Conservation (phyloP, 2,329 filamentous ascomycete genomes). For the Aureobasidium sp. region DNA sequence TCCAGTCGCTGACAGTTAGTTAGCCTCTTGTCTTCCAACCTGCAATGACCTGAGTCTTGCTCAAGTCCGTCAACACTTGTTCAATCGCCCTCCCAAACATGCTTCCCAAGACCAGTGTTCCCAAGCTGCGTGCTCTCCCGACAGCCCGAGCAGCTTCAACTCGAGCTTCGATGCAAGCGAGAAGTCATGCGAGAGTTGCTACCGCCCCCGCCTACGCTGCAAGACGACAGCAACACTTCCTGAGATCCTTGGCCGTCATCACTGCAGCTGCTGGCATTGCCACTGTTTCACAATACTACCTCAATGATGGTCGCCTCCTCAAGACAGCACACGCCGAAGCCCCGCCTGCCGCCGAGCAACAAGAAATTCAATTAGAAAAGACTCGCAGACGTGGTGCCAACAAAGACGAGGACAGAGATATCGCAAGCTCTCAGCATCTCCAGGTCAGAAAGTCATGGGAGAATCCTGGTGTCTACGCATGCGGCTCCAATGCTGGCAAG, state of each 20-base stretch:
- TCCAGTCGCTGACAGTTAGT: neutral
- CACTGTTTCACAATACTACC: constrained; percentile 36
- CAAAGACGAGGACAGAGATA: constrained; percentile 64
- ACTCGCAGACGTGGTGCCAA: constrained; percentile 46
- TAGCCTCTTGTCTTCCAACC: neutral
- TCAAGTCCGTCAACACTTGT: neutral
- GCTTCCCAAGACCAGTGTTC: constrained; percentile 5
- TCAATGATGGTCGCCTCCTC: constrained; percentile 30
- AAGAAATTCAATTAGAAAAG: constrained; percentile 61
- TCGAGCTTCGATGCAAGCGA: constrained; percentile 15
- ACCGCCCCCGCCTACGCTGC: constrained; percentile 29
- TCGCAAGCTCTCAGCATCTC: constrained; percentile 75
- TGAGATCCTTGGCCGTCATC: constrained; percentile 35
- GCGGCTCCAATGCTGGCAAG: constrained; percentile 81
- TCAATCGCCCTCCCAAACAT: neutral
- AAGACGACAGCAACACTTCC: constrained; percentile 37
- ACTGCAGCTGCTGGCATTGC: constrained; percentile 35
- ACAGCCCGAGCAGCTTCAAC: constrained; percentile 14
- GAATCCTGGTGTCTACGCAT: constrained; percentile 83
- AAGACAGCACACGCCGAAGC: constrained; percentile 41
- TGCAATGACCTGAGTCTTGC: neutral
- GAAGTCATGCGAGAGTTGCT: constrained; percentile 14
- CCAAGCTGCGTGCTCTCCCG: neutral
- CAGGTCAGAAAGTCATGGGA: constrained; percentile 77
- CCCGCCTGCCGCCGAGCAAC: constrained; percentile 32